Evolutionary conservation across 2,329 filamentous ascomycete genomes (phyloP).

Genomic region (Amphichorda felina): DNA sequence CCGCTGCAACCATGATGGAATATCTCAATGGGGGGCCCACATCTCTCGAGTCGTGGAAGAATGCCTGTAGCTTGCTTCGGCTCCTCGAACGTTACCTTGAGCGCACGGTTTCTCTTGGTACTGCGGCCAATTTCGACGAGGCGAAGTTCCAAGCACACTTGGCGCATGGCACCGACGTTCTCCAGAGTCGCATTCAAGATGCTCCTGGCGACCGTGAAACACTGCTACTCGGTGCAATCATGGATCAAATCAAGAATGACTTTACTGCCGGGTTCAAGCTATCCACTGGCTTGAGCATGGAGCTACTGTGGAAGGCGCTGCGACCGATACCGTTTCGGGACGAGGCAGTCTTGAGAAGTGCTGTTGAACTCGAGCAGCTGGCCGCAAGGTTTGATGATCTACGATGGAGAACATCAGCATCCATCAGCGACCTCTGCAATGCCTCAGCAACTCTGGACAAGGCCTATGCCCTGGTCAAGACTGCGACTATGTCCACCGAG

Average conservation of each 20-base stretch:
- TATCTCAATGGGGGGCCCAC: slow-evolving; percentile 23
- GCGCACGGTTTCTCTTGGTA: slow-evolving; percentile 37
- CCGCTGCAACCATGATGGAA: slow-evolving; percentile 26
- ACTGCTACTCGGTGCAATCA: slow-evolving; percentile 12
- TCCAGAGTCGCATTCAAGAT: slow-evolving; percentile 15
- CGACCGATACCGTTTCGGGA: slow-evolving; percentile 48
- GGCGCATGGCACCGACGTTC: slow-evolving; percentile 31
- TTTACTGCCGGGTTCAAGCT: slow-evolving; percentile 64
- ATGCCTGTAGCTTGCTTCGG: slow-evolving; percentile 13
- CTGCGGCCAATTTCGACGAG: slow-evolving; percentile 40
- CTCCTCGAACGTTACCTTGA: slow-evolving; percentile 40
- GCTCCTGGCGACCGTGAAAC: neutral
- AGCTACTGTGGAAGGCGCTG: slow-evolving; percentile 62
- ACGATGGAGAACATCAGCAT: slow-evolving; percentile 43
- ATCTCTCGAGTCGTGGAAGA: slow-evolving; percentile 1
- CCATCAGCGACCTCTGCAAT: slow-evolving; percentile 37
- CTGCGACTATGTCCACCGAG: slow-evolving; percentile 24
- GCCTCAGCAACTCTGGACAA: slow-evolving; percentile 42
- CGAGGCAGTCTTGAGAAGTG: slow-evolving; percentile 28
- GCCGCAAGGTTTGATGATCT: slow-evolving; percentile 48
- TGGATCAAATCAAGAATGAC: slow-evolving; percentile 32
- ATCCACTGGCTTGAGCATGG: slow-evolving; percentile 68
- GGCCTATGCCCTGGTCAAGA: slow-evolving; percentile 41
- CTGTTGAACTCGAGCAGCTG: slow-evolving; percentile 40
- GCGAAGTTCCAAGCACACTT: slow-evolving; percentile 53